Conservation (phyloP, 495 filamentous ascomycete genomes). For the Neurospora sp. region DNA sequence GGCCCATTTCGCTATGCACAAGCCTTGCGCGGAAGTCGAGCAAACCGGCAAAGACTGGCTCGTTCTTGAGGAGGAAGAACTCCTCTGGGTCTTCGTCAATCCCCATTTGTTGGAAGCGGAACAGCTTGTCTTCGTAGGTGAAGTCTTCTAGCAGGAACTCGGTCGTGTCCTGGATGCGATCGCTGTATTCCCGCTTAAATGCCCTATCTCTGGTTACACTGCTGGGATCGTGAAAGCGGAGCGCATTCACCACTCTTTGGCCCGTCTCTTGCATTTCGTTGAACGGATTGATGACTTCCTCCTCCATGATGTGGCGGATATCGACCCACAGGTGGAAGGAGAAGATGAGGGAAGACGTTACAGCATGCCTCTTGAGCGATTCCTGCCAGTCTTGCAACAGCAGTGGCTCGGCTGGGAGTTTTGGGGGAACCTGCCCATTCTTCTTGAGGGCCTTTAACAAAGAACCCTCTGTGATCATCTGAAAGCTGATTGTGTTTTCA, state of each 20-base stretch:
- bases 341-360: constrained; percentile 12
- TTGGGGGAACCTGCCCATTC: background rate
- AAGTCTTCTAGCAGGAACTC: constrained; percentile 13
- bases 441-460: constrained; percentile 15
- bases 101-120: background rate
- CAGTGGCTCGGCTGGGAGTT: constrained; percentile 13
- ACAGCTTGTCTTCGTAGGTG: constrained; percentile 6
- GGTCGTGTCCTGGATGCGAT: constrained; percentile 11
- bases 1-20: constrained; percentile 15
- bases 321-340: constrained; percentile 18
- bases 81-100: constrained; percentile 4
- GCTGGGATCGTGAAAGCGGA: background rate
- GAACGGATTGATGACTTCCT: constrained; percentile 10
- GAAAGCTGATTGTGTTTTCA: constrained; percentile 4
- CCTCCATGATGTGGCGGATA: constrained; percentile 22
- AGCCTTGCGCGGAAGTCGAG: constrained; percentile 20
- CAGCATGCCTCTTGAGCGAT: background rate
- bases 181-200: constrained; percentile 6
- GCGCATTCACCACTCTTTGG: constrained; percentile 1
- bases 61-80: constrained; percentile 12
- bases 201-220: constrained; percentile 2
- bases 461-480: constrained; percentile 12
- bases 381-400: constrained; percentile 12
- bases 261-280: constrained; percentile 12
- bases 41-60: constrained; percentile 19